A percentile compares a stretch with the other conserved stretches of the same genome.
Conservation (phyloP, 768 basidiomycete species). For the Lentinula guzmanii region DNA sequence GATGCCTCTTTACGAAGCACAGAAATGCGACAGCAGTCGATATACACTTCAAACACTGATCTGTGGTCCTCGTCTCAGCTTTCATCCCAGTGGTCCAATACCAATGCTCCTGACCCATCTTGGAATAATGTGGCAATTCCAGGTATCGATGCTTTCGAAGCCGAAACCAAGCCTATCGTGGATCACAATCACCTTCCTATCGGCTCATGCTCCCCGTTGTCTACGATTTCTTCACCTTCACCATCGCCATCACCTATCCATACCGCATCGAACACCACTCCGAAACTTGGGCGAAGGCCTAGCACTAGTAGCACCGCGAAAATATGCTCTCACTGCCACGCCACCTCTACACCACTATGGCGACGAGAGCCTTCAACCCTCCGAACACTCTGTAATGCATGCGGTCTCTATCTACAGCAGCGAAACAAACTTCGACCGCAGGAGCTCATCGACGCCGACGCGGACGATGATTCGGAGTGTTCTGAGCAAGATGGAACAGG, state of each 20-base stretch:
- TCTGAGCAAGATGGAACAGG: conserved; percentile 3
- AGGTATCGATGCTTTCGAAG: neutral
- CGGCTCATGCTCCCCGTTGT: conserved; percentile 1
- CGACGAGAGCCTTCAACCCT: conserved; percentile 11
- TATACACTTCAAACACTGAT: neutral
- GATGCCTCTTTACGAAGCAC: neutral
- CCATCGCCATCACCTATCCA: conserved; percentile 5
- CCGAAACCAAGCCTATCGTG: neutral
- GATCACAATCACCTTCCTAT: neutral
- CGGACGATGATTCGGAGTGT: conserved; percentile 7
- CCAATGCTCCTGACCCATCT: neutral
- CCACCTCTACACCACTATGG: conserved; percentile 13
- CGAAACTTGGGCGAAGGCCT: neutral
- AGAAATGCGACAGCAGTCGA: neutral
- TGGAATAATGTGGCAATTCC: neutral
- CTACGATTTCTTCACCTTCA: conserved; percentile 5
- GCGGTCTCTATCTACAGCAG: conserved; percentile 13
- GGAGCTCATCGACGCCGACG: conserved; percentile 13
- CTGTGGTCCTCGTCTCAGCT: neutral
- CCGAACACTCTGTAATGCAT: conserved; percentile 12
- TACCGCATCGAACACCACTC: neutral
- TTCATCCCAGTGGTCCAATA: neutral
- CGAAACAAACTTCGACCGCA: conserved; percentile 12
- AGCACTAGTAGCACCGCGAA: neutral
- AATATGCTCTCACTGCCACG: conserved; percentile 10